Conservation (phyloP, 768 basidiomycete species). For the Boletus rubropictus region DNA sequence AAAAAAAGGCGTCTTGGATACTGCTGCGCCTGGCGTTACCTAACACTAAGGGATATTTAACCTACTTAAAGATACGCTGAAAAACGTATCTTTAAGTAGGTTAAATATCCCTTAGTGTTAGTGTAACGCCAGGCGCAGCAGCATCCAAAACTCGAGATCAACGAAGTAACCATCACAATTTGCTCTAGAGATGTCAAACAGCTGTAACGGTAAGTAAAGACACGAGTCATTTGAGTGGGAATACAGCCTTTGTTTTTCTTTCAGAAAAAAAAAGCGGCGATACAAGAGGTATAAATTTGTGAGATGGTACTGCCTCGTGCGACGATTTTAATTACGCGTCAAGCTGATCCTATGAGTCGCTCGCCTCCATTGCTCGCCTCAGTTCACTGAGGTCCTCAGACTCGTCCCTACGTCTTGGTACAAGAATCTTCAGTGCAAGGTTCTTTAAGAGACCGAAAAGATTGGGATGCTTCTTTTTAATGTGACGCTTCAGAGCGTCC, state of each 20-base stretch:
- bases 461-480: neutral
- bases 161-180: no score
- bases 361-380: neutral
- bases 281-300: neutral
- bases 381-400: neutral
- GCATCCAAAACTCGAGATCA: no score
- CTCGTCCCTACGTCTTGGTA: neutral
- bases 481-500: slow-evolving; percentile 2
- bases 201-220: neutral
- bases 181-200: no score
- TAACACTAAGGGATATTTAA: no score
- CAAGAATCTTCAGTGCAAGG: neutral
- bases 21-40: no score
- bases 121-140: no score
- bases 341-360: neutral
- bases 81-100: no score
- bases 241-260: neutral
- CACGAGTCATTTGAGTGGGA: neutral
- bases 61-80: no score
- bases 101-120: no score
- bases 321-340: neutral
- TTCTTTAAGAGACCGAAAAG: neutral
- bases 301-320: neutral
- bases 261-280: neutral
- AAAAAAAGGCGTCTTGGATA: no score